phyloP scores from a whole-genome alignment of 2,329 filamentous ascomycete genomes.

The Nothophoma quercina region DNA sequence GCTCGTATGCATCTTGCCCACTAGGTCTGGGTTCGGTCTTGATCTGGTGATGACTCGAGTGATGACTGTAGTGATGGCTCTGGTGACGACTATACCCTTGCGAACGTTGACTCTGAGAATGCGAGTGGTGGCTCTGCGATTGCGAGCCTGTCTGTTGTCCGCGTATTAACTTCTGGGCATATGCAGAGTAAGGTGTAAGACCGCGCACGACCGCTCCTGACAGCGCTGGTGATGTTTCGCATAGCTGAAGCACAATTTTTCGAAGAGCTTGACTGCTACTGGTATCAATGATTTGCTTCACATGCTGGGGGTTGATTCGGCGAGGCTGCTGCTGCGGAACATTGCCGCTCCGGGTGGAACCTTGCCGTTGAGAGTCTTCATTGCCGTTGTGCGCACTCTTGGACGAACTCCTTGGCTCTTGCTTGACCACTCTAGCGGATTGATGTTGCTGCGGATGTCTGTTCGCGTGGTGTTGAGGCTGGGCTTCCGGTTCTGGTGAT shows the following conservation, averaged over 20 bases:
- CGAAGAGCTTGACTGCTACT: conserved; percentile 27
- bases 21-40: conserved; percentile 12
- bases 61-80: no score
- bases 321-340: conserved; percentile 9
- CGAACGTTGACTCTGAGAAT: no score
- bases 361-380: conserved; percentile 11
- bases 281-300: conserved; percentile 38
- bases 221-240: conserved; percentile 41
- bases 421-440: conserved; percentile 12
- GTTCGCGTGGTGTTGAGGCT: conserved; percentile 6
- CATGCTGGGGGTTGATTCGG: conserved; percentile 33
- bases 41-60: neutral
- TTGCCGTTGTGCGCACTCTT: neutral
- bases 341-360: neutral
- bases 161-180: conserved; percentile 31
- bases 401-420: conserved; percentile 9
- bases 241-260: conserved; percentile 37
- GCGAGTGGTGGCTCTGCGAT: neutral
- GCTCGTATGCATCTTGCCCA: conserved; percentile 13
- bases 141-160: conserved; percentile 12
- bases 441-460: conserved; percentile 18
- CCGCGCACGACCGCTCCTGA: conserved; percentile 43
- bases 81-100: no score
- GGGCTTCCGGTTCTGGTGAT: conserved; percentile 31
- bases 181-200: conserved; percentile 40